These are phyloP conservation scores for Podospora pseudopauciseta DNA, from an alignment of 495 filamentous ascomycete species.

Conservation along the genomic window DNA sequence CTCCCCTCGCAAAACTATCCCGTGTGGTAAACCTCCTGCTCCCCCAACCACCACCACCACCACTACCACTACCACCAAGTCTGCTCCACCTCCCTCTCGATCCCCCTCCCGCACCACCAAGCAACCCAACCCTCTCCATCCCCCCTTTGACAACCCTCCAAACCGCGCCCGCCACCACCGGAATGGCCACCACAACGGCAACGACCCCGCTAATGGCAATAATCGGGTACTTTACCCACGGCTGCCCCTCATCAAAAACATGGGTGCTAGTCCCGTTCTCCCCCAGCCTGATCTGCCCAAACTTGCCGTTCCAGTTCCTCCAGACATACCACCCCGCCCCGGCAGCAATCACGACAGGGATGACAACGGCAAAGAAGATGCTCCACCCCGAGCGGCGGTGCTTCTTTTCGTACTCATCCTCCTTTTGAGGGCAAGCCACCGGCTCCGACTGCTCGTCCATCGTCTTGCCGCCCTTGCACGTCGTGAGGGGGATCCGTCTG, in stretches of 20 bases:
- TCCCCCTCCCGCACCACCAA: conserved; percentile 30
- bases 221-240: conserved; percentile 74
- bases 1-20: conserved; percentile 76
- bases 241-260: conserved; percentile 58
- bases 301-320: conserved; percentile 80
- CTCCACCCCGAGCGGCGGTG: conserved; percentile 62
- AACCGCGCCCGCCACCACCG: conserved; percentile 61
- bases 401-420: conserved; percentile 70
- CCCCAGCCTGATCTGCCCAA: conserved; percentile 83
- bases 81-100: conserved; percentile 40
- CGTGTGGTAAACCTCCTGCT: conserved; percentile 69
- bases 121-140: conserved; percentile 43
- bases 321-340: conserved; percentile 82
- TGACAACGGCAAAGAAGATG: conserved; percentile 82
- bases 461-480: conserved; percentile 69
- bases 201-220: conserved; percentile 58
- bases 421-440: conserved; percentile 67
- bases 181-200: conserved; percentile 73
- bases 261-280: conserved; percentile 45
- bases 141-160: conserved; percentile 57
- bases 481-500: conserved; percentile 84
- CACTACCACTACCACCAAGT: conserved; percentile 36
- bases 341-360: conserved; percentile 65
- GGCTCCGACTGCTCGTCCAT: conserved; percentile 58
- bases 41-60: not conserved